Evolutionary conservation across 257 asterid species (phyloP), one percentile per base, ranked within the genome.

Genomic region (Przewalskia tangutica): DNA sequence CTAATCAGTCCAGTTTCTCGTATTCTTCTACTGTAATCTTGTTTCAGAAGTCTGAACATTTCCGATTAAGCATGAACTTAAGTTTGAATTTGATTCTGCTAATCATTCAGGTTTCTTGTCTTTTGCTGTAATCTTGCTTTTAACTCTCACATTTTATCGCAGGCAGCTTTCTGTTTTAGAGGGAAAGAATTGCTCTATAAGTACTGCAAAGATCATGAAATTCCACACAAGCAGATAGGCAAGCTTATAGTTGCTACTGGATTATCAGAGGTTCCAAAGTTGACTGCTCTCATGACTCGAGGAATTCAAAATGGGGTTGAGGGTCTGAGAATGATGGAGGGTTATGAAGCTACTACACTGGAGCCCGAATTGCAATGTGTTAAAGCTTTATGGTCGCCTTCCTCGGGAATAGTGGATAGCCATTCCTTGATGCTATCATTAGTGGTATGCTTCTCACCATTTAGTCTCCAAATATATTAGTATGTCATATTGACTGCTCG

Each of bases 171-270:
- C 55, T 93, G 98, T 78, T 90, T 90, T 4, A 87, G 89, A 84
- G 98, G 99, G 70, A 90, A 96, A 90, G 86, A 87, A 38, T 84
- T 93, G 86, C 83, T 92, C 62, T 92, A 93, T 86, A 75, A 84
- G 13, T 93, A 95, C 56, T 93, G 99, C 84, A 86, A 84, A 83
- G 89, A 89, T 56, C 93, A 81, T 46, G 89, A 79, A 83, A 84
- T 93, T 86, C 97, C 97, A 46, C 94, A 92, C 85, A 87, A 86
- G 50, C 92, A 88, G 90, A 90, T 88, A 42, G 98, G 99, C 60
- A 95, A 95, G 92, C 92, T 95, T 54, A 91, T 95, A 64, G 99
- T 95, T 81, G 97, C 99, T 8, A 91, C 97, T 59, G 77, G 95
- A n/a, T 67, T 90, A 71, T 90, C 96, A 12, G 97, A 93, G 84